Conservation (phyloP, 2,329 filamentous ascomycete genomes). For the Hypoxylon sp. region DNA sequence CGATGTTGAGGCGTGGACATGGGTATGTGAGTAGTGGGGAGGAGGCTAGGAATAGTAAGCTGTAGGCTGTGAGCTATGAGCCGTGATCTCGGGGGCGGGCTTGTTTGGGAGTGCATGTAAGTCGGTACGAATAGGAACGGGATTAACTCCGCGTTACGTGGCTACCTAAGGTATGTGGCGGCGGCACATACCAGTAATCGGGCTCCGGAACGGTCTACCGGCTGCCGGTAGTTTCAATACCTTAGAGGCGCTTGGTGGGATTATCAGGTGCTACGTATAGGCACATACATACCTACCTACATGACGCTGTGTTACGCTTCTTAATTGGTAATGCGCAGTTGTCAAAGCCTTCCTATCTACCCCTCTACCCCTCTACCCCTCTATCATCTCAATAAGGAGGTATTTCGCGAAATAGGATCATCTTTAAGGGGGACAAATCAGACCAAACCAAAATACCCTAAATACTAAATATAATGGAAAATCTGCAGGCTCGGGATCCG, state of each 20-base stretch:
- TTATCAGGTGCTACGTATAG: not conserved
- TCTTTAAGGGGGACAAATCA: not conserved
- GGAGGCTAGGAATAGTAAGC: constrained; percentile 55
- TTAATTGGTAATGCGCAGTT: constrained; percentile 9
- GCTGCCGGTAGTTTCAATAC: constrained; percentile 21
- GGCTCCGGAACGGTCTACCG: constrained; percentile 20
- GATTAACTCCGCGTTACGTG: not conserved
- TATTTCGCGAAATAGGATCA: constrained; percentile 15
- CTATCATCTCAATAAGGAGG: constrained; percentile 10
- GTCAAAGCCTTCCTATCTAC: constrained; percentile 1
- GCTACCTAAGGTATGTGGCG: not conserved
- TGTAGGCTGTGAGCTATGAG: constrained; percentile 52
- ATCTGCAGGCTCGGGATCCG: not conserved
- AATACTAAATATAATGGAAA: not conserved
- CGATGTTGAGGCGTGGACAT: constrained; percentile 73
- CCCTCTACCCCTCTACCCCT: constrained; percentile 2
- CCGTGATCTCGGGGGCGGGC: not conserved
- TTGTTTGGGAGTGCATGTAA: not conserved
- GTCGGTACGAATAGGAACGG: not conserved
- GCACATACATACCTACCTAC: constrained; percentile 2
- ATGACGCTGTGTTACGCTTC: constrained; percentile 18
- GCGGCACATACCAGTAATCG: constrained; percentile 28
- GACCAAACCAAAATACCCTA: too few relatives aligned
- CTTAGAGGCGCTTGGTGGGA: constrained; percentile 6
- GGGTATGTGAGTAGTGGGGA: constrained; percentile 64